Base-by-base conservation (phyloP, 2,329 filamentous ascomycete species). In the Fonsecaea nubica region DNA sequence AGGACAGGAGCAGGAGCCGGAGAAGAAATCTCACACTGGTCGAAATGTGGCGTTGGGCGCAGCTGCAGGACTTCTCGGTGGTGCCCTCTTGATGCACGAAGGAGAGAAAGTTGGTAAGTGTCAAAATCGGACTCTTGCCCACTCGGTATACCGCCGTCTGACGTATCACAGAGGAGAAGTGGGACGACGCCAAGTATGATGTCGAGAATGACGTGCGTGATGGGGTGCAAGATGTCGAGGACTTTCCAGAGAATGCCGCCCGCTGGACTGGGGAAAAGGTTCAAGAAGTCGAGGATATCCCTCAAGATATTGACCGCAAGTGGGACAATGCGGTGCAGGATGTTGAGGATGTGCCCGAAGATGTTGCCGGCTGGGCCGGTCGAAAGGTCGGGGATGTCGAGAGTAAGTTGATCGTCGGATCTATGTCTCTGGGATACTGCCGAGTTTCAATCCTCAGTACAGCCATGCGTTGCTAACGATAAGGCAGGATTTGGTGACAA, bases 11-110 rank as follows among this genome's bases (percentile, higher is more conserved):
- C 52, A 68, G 42, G 38, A 69, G 45, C 66, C 62, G 62, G 48
- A 70, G 54, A 54, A 66, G 42, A 57, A 71, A 52, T 65, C 66
- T 60, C 73, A 77, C 60, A 72, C 72, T 32, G 69, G 68, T 56
- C 70, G 76, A 45, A 80, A 81, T 68, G 77, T 75, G 8, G 78
- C 76, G 1, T 70, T 79, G 18, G 81, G 78, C 36, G 79, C 75
- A 2, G 80, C 75, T 21, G 78, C 77, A 1, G 81, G 81, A 4
- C 59, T 80, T 18, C 76, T 77, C 8, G 81, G 79, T 15, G 81
- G 81, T 62, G 81, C 80, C 52, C 63, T 82, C 60, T 70, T 81
- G 60, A 80, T 80, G 77, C 78, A 83, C 65, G 81, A 82, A 64
- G 80, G 79, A 4, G 75, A 80, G 60, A 76, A 82, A 72, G 76